A percentile compares a stretch with the other conserved stretches of the same genome.
Conservation (phyloP, 768 basidiomycete species). For the Pleurotus cornucopiae region DNA sequence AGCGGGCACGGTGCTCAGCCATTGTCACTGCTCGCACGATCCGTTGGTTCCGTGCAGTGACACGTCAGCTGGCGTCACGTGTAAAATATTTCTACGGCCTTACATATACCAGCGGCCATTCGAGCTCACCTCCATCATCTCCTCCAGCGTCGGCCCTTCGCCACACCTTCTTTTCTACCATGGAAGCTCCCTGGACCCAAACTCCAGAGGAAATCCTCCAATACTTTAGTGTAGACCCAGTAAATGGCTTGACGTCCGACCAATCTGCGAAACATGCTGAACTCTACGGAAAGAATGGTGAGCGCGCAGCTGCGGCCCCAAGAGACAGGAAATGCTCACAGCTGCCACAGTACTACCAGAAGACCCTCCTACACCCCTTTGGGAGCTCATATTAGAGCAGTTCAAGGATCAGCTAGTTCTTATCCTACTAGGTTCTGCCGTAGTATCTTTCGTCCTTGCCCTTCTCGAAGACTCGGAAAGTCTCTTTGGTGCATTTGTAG, state of each 20-base stretch:
- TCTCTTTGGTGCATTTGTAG: conserved; percentile 85
- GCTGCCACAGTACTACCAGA: conserved; percentile 76
- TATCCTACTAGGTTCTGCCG: conserved; percentile 91
- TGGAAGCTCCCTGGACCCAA: conserved; percentile 80
- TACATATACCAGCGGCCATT: background rate
- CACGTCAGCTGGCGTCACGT: conserved; percentile 8
- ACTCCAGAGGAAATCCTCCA: conserved; percentile 65
- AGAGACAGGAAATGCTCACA: conserved; percentile 7
- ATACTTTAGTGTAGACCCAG: conserved; percentile 64
- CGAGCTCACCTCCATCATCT: background rate
- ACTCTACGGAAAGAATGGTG: conserved; percentile 85
- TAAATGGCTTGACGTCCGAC: conserved; percentile 57
- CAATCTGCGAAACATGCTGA: conserved; percentile 72
- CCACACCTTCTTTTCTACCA: conserved; percentile 19
- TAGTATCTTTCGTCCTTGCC: conserved; percentile 90
- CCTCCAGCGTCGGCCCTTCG: conserved; percentile 1
- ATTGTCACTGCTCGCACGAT: background rate
- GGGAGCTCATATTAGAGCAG: conserved; percentile 96
- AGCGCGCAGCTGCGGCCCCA: conserved; percentile 13
- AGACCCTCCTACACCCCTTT: conserved; percentile 85
- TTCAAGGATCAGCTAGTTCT: conserved; percentile 99
- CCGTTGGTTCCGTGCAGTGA: background rate
- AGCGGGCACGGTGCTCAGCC: background rate
- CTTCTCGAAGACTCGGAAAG: conserved; percentile 74
- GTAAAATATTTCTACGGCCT: background rate